Base-by-base conservation (phyloP, 352 stramenopile genomes). In the Pythium volutum region DNA sequence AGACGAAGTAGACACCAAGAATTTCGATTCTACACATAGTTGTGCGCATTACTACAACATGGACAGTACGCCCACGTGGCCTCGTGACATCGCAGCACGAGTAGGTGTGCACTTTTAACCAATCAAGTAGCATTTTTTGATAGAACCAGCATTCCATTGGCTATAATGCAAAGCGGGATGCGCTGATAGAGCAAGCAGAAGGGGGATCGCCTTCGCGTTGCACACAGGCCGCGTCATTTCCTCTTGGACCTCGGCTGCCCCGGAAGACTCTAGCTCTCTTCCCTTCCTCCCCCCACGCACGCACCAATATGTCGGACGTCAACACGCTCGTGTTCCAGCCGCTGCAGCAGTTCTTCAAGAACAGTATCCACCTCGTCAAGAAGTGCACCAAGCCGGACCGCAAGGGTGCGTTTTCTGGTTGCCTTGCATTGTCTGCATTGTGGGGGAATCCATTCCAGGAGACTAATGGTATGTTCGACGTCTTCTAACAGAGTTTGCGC, bases 331-430 rank as follows among this genome's bases (percentile, higher is more conserved):
- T 99, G 55, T 98, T 99, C 73, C 87, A 98, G 73, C 96, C 96
- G 20, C 78, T 99, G 62, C 90, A 96, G 67, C 79, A 98, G 81
- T 99, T 99, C 70, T 86, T 92, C 68, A 98, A 98, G 86, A 97
- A 99, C 79, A 98, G 88, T 60, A 74, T 98, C 39, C 93, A 99
- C 79, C 88, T 99, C 48, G 86, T 99, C 41, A 98, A 99, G 81
- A 99, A 98, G 79, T 99, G 97, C 79, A 99, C 95, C 74, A 99
- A 99, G 83, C 96, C 97, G 53, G 96, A 99, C 85, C 81, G 95
- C 77, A 98, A 99, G 88, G 92, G 92, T 97, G 67, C 56, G 79
- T 78, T 29, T 12, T 12, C n/a, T 7, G 31, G 31, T 11, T 36
- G 2, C 14, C 5, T 36, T 3, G n/a, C n/a, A n/a, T n/a, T n/a